A percentile compares a stretch with the other conserved stretches of the same genome.
These are phyloP conservation scores for Leccinellum albellum DNA, from an alignment of 768 basidiomycete genomes.

Conservation along the genomic window DNA sequence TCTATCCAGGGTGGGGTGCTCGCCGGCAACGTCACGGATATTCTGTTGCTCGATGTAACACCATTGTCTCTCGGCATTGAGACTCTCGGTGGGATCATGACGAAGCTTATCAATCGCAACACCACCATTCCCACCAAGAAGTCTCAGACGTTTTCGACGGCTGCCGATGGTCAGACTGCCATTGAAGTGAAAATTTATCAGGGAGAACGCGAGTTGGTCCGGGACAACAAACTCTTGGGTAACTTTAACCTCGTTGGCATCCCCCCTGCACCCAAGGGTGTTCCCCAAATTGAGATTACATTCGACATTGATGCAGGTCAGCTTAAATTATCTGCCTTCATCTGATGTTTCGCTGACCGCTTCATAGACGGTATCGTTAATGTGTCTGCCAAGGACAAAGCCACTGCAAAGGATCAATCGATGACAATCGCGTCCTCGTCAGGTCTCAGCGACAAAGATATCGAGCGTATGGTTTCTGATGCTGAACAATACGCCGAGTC, in stretches of 20 bases:
- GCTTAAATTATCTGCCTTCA: slow-evolving; percentile 9
- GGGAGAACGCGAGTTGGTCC: slow-evolving; percentile 97
- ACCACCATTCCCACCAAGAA: slow-evolving; percentile 99
- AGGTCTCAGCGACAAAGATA: slow-evolving; percentile 93
- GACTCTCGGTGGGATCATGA: slow-evolving; percentile 99
- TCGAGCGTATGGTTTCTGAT: slow-evolving; percentile 94
- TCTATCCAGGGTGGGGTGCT: slow-evolving; percentile 98
- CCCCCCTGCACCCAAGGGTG: slow-evolving; percentile 74
- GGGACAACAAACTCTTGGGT: slow-evolving; percentile 97
- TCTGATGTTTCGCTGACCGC: not conserved
- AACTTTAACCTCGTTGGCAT: slow-evolving; percentile 99
- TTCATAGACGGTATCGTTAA: slow-evolving; percentile 87
- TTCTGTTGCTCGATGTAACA: slow-evolving; percentile 92
- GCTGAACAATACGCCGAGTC: slow-evolving; percentile 91
- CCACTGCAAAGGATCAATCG: slow-evolving; percentile 84
- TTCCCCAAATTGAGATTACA: slow-evolving; percentile 80
- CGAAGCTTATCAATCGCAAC: slow-evolving; percentile 96
- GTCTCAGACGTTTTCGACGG: slow-evolving; percentile 97
- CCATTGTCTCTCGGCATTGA: slow-evolving; percentile 94
- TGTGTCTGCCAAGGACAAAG: slow-evolving; percentile 94
- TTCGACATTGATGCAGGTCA: slow-evolving; percentile 95
- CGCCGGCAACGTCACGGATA: slow-evolving; percentile 93
- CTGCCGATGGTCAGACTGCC: slow-evolving; percentile 98
- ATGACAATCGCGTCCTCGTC: slow-evolving; percentile 99
- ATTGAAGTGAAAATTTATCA: slow-evolving; percentile 99